Conservation (phyloP, 78 protist genomes). For the Monocercomonoides exilis region DNA sequence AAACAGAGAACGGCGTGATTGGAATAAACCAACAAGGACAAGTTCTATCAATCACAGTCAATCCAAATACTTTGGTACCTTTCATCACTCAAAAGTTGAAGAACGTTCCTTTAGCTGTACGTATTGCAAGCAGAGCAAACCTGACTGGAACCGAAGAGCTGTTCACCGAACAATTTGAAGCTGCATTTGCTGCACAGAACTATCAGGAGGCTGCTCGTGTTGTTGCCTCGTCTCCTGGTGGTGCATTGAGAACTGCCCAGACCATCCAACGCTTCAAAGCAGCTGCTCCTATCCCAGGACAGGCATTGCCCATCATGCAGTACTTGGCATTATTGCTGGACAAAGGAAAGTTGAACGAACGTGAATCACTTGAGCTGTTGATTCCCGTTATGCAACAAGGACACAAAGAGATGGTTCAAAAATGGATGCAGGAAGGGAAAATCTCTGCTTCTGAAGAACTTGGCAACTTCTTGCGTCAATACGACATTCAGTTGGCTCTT, state of each 20-base stretch:
- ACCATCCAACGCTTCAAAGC: constrained; percentile 80
- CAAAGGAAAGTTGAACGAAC: constrained; percentile 68
- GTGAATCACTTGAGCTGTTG: constrained; percentile 90
- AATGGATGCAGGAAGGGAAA: constrained; percentile 88
- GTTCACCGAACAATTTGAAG: constrained; percentile 68
- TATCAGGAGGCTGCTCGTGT: constrained; percentile 81
- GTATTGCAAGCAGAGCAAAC: constrained; percentile 74
- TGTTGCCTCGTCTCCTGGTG: constrained; percentile 77
- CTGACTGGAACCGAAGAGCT: constrained; percentile 88
- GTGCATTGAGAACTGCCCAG: constrained; percentile 74
- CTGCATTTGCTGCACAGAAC: constrained; percentile 45
- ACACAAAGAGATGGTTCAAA: constrained; percentile 65
- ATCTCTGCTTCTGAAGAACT: constrained; percentile 91
- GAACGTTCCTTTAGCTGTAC: constrained; percentile 72
- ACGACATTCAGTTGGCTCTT: constrained; percentile 64
- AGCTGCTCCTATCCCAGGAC: constrained; percentile 34
- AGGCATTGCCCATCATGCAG: constrained; percentile 63
- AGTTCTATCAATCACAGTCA: constrained; percentile 46
- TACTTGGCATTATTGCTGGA: constrained; percentile 90
- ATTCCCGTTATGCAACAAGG: constrained; percentile 79
- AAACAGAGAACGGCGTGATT: constrained; percentile 62
- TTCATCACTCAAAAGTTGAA: constrained; percentile 59
- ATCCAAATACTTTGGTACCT: constrained; percentile 77
- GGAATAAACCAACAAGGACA: constrained; percentile 81
- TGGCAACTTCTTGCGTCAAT: constrained; percentile 78